Evolutionary conservation across 169 alveolate species (phyloP), one percentile per base, ranked within the genome.

Genomic region (Cryptosporidium tyzzeri): DNA sequence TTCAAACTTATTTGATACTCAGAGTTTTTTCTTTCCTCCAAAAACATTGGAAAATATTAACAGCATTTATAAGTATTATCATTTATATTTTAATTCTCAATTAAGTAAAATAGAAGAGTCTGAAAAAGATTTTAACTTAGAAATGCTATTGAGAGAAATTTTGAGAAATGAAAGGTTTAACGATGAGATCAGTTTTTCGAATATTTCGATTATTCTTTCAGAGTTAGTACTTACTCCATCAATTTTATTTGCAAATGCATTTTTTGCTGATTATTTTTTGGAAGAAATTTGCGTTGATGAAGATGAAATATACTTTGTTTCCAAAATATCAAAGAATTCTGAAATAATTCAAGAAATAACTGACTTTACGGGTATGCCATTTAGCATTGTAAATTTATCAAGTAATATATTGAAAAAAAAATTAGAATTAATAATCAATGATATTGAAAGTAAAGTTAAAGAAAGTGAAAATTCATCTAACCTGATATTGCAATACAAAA

Each of bases 191-290:
- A 73, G 39, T 51, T 73, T 53, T 18, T 10, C n/a, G n/a, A 59
- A 58, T 29, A 73, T 73, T 53, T 73, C 70, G 5, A 6, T 73
- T 23, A 59, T 73, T 53, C 50, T 73, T 33, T 73, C 86, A 53
- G 70, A 50, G 31, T 58, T 55, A 31, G 33, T 73, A 41, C 39
- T 51, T 18, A 18, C 68, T 23, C 86, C 86, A 18, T 73, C 86
- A 37, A 55, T 73, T 10, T 37, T 55, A 6, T 73, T 73, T 55
- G 86, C 70, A 26, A 73, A 73, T 55, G 71, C 86, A 35, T 73
- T 51, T 29, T 73, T 73, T 33, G 62, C 58, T 26, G 39, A 41
- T 37, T 31, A 29, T 44, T 35, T 55, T 53, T 21, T 4, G 3
- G 33, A 73, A n/a, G 62, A 69, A 45, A 12, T n/a, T 12, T 44